Conservation (phyloP, 805 yeast species). For the Yarrowia sp. region DNA sequence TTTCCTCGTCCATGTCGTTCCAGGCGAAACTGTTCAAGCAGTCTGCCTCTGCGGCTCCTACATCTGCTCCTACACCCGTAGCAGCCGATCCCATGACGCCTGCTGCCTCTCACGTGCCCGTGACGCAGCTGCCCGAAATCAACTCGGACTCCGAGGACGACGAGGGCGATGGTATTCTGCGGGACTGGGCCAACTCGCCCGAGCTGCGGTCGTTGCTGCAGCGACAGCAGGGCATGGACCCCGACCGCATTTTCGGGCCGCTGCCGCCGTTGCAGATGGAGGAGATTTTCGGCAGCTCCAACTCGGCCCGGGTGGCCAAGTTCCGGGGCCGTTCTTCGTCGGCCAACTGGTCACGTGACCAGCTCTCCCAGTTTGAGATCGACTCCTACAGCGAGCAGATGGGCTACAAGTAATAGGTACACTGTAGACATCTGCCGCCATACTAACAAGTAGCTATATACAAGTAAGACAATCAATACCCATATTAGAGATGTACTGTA, state of each 20-base stretch:
- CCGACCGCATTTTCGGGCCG: slow-evolving; percentile 70
- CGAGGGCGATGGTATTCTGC: slow-evolving; percentile 48
- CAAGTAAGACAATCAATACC: neutral
- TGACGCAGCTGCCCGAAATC: slow-evolving; percentile 36
- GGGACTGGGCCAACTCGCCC: slow-evolving; percentile 65
- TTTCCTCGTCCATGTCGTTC: slow-evolving; percentile 18
- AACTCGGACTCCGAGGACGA: slow-evolving; percentile 51
- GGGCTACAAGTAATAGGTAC: slow-evolving; percentile 46
- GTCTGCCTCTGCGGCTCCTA: neutral
- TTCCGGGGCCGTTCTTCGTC: slow-evolving; percentile 57
- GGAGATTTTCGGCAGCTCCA: slow-evolving; percentile 56
- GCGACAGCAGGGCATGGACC: slow-evolving; percentile 56
- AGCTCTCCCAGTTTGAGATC: slow-evolving; percentile 48
- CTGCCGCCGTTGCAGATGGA: slow-evolving; percentile 67
- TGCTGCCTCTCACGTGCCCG: slow-evolving; percentile 22
- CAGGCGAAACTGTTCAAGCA: slow-evolving; percentile 26
- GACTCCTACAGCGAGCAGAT: slow-evolving; percentile 48
- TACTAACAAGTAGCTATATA: slow-evolving; percentile 18
- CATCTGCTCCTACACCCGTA: neutral
- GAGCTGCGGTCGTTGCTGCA: slow-evolving; percentile 48
- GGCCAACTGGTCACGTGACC: slow-evolving; percentile 50
- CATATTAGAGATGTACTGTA: too few relatives aligned
- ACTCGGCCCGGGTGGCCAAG: slow-evolving; percentile 43
- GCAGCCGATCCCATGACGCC: slow-evolving; percentile 18
- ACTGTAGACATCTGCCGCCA: neutral